Percentiles rank a stretch among this genome's conserved stretches.
phyloP scores from a whole-genome alignment of 2,329 filamentous ascomycete species.

The Diplodia intermedia region DNA sequence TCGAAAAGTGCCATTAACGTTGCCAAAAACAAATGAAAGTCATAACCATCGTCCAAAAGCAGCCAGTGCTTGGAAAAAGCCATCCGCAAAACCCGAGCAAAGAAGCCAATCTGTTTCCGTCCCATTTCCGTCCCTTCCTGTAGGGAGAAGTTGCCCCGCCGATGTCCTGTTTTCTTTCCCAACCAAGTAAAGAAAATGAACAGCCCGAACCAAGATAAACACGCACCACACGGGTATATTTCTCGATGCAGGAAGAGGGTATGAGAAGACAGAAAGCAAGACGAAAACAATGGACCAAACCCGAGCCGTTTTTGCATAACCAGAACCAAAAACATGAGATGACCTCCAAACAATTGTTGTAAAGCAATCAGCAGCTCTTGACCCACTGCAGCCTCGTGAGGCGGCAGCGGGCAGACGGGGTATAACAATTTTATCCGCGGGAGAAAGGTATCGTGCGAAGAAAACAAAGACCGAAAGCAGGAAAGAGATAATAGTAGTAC shows the following conservation, averaged over 20 bases:
- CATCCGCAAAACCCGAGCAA: slow-evolving; percentile 23
- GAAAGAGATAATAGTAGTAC: slow-evolving; percentile 20
- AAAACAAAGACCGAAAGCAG: background rate
- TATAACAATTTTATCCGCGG: slow-evolving; percentile 45
- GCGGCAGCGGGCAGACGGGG: slow-evolving; percentile 22
- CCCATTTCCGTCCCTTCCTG: slow-evolving; percentile 20
- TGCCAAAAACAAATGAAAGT: slow-evolving; percentile 25
- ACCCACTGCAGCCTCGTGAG: background rate
- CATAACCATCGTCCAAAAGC: slow-evolving; percentile 27
- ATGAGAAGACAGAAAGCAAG: slow-evolving; percentile 25
- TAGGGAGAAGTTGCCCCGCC: slow-evolving; percentile 8
- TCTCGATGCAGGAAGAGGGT: slow-evolving; percentile 27
- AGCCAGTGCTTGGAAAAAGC: slow-evolving; percentile 31
- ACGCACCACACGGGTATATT: slow-evolving; percentile 15
- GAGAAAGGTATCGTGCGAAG: slow-evolving; percentile 26
- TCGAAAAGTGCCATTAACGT: slow-evolving; percentile 20
- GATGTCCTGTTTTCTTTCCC: slow-evolving; percentile 21
- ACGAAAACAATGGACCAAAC: slow-evolving; percentile 23
- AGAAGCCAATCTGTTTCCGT: slow-evolving; percentile 21
- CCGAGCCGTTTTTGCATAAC: slow-evolving; percentile 26
- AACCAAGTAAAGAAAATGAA: slow-evolving; percentile 10
- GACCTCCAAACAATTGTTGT: slow-evolving; percentile 30
- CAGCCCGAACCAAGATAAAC: slow-evolving; percentile 16
- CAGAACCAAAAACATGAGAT: slow-evolving; percentile 27
- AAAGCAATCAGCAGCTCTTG: slow-evolving; percentile 28